These are phyloP conservation scores for Nicotiana rustica DNA, from an alignment of 305 asterid species.

Conservation along the genomic window DNA sequence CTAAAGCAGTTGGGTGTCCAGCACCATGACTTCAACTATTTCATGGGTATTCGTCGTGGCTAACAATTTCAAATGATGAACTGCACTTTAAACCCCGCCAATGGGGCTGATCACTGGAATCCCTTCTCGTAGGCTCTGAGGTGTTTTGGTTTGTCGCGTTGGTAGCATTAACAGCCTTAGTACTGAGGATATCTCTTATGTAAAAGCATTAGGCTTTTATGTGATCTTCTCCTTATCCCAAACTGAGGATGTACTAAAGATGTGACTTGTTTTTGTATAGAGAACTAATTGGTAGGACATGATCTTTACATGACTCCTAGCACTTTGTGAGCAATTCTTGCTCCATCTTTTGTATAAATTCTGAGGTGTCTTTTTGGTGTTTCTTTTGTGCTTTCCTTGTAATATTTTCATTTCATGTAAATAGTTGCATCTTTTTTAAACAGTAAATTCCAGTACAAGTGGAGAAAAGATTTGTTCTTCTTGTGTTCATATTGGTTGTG, in stretches of 20 bases:
- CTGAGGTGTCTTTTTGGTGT: slow-evolving; percentile 25
- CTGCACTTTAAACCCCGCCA: neutral
- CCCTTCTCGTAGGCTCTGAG: slow-evolving; percentile 11
- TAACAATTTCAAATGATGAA: slow-evolving; percentile 27
- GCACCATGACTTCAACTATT: slow-evolving; percentile 94
- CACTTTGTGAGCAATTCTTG: neutral
- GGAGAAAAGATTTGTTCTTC: neutral
- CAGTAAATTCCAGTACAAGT: neutral
- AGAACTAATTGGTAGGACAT: slow-evolving; percentile 29
- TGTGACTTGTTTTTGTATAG: slow-evolving; percentile 30
- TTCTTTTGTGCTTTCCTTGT: neutral
- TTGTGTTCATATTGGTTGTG: neutral
- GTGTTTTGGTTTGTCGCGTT: neutral
- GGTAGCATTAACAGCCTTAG: slow-evolving; percentile 23
- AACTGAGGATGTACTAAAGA: neutral
- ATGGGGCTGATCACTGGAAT: neutral
- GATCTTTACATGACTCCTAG: slow-evolving; percentile 13
- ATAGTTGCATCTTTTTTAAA: neutral
- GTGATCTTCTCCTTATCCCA: neutral
- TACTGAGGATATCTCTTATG: neutral
- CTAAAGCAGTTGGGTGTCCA: slow-evolving; percentile 91
- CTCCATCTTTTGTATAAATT: neutral
- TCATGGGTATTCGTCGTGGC: slow-evolving; percentile 69
- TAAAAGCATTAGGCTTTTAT: slow-evolving; percentile 1
- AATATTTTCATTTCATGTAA: slow-evolving; percentile 25